phyloP scores from a whole-genome alignment of 768 basidiomycete genomes.

The Leccinum obscurum region DNA sequence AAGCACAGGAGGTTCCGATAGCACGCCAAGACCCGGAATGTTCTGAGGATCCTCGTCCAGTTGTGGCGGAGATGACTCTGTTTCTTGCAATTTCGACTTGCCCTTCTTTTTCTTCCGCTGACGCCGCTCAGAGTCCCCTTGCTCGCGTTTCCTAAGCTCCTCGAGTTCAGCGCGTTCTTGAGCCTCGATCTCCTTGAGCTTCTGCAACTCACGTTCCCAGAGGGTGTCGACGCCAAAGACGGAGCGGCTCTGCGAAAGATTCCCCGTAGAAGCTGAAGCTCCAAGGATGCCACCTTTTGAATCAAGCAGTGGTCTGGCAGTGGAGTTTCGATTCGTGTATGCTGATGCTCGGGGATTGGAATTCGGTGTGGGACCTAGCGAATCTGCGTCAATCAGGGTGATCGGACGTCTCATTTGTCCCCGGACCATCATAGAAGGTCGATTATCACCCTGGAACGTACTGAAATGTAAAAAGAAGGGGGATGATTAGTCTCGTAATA shows the following conservation, averaged over 20 bases:
- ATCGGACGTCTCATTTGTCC: conserved; percentile 50
- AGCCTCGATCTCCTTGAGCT: conserved; percentile 75
- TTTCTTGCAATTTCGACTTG: conserved; percentile 49
- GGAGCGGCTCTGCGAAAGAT: conserved; percentile 56
- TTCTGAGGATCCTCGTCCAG: conserved; percentile 37
- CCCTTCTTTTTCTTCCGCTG: conserved; percentile 42
- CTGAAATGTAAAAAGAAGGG: conserved; percentile 38
- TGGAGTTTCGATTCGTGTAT: conserved; percentile 51
- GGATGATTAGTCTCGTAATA: conserved; percentile 4
- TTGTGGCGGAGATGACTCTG: conserved; percentile 29
- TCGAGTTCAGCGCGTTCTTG: conserved; percentile 61
- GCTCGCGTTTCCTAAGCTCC: conserved; percentile 46
- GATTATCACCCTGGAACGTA: conserved; percentile 83
- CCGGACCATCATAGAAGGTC: conserved; percentile 93
- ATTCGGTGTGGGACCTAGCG: conserved; percentile 50
- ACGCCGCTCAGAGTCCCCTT: conserved; percentile 41
- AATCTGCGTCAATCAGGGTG: conserved; percentile 73
- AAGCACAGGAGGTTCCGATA: conserved; percentile 31
- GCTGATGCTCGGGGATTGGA: conserved; percentile 44
- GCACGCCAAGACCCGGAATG: conserved; percentile 15
- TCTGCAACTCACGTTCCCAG: conserved; percentile 87
- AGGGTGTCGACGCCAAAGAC: conserved; percentile 93
- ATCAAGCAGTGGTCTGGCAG: conserved; percentile 64
- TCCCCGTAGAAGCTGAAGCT: conserved; percentile 32
- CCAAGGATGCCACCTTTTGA: conserved; percentile 48